Evolutionary conservation across 345 rosid species (phyloP), one percentile per base, ranked within the genome.

Genomic region (Leavenworthia alabamica): DNA sequence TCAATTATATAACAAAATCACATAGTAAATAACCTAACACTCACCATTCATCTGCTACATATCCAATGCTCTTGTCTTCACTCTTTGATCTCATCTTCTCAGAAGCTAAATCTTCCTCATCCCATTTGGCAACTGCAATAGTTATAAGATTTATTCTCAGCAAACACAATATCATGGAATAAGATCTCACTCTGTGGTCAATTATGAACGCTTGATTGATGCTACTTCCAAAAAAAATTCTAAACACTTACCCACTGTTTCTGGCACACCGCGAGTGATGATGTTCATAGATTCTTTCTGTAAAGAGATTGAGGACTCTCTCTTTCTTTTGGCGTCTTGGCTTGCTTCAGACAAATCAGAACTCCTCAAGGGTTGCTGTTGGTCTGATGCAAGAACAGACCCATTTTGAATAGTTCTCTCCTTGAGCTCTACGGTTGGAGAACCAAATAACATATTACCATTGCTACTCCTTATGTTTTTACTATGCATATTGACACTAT

Each of bases 1-100:
- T 11, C 8, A 49, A 15, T 33, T 19, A 51, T 29, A 10, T 42
- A 14, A 23, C 33, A 23, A 49, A 49, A 9, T 10, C 33, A n/a
- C 51, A 9, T 33, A 15, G 16, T 26, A 54, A 27, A 53, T 16
- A 16, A 50, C 31, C 7, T 4, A 33, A 67, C 40, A 62, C 94
- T 85, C 68, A 93, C 99, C 97, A 93, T 69, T 87, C 96, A 80
- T 93, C 90, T 5, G 72, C 80, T 48, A 93, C 80, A 55, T 87
- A 79, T 45, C 97, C 99, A 29, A 86, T 79, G 77, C 52, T 66
- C 17, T 41, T 6, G 67, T 33, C 61, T 71, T 40, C 78, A 37
- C 47, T 59, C 36, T 70, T 70, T n/a, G 82, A 59, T 62, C 73
- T 75, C 45, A 42, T 35, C 47, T 41, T 70, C 15, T 47, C 56